These are phyloP conservation scores for Penicillium crystallinum DNA, from an alignment of 495 filamentous ascomycete species.

Conservation along the genomic window DNA sequence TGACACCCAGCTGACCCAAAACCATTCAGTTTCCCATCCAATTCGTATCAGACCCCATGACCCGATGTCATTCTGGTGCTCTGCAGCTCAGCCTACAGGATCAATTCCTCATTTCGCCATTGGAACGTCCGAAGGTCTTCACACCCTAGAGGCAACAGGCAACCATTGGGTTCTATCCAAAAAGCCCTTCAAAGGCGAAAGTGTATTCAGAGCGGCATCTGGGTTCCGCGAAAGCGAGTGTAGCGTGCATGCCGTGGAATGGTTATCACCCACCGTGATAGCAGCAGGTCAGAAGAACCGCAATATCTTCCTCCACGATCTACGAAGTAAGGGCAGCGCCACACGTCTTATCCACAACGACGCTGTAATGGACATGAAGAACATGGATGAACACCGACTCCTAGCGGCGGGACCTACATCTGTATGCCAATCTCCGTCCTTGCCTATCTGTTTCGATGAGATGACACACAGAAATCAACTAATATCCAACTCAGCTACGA, in stretches of 20 bases:
- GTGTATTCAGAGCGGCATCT: not conserved
- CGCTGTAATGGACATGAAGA: constrained; percentile 33
- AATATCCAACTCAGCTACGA: constrained; percentile 25
- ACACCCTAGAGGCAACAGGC: constrained; percentile 28
- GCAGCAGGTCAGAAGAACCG: constrained; percentile 35
- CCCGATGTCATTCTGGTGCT: constrained; percentile 32
- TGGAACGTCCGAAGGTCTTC: constrained; percentile 38
- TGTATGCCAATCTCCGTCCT: constrained; percentile 17
- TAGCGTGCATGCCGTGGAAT: constrained; percentile 35
- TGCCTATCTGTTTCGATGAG: not conserved
- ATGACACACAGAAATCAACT: not conserved
- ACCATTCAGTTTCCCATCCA: constrained; percentile 23
- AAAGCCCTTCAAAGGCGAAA: constrained; percentile 26
- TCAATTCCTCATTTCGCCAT: constrained; percentile 33
- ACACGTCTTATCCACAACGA: constrained; percentile 33
- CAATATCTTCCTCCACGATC: constrained; percentile 33
- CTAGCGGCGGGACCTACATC: constrained; percentile 33
- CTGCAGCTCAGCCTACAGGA: constrained; percentile 29
- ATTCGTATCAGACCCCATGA: constrained; percentile 24
- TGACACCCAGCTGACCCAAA: not conserved
- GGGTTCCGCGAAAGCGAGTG: no score
- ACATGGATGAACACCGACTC: constrained; percentile 33
- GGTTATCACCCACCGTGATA: constrained; percentile 35
- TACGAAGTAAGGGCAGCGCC: constrained; percentile 30
- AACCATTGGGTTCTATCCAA: constrained; percentile 32